Evolutionary conservation across 257 asterid genomes (phyloP).

Genomic region (Verbascum thapsus): DNA sequence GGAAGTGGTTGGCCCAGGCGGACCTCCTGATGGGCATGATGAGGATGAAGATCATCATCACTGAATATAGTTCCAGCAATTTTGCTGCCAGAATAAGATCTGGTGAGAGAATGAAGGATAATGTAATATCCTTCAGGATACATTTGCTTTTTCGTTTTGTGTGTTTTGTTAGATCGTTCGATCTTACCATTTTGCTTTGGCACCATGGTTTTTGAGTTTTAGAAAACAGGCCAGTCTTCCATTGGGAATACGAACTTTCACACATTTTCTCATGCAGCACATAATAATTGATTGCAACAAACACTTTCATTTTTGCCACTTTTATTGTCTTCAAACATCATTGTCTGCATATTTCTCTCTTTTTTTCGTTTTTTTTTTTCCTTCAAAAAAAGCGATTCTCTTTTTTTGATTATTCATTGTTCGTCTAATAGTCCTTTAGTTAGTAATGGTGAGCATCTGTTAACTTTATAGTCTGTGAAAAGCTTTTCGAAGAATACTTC

Average conservation of each 20-base stretch:
- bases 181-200: slow-evolving; percentile 45
- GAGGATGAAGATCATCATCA: slow-evolving; percentile 57
- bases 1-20: slow-evolving; percentile 92
- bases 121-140: slow-evolving; percentile 53
- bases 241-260: slow-evolving; percentile 32
- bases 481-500: slow-evolving; percentile 4
- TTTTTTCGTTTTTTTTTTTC: too few relatives aligned
- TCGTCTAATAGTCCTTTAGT: too few relatives aligned
- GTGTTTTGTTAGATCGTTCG: slow-evolving; percentile 40
- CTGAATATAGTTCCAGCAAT: slow-evolving; percentile 37
- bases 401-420: background rate
- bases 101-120: slow-evolving; percentile 41
- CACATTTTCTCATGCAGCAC: slow-evolving; percentile 36
- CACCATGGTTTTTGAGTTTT: slow-evolving; percentile 39
- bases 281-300: slow-evolving; percentile 50
- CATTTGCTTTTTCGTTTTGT: slow-evolving; percentile 40
- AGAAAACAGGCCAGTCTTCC: slow-evolving; percentile 33
- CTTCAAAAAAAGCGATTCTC: background rate
- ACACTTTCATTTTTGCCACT: slow-evolving; percentile 23
- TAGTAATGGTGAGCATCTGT: background rate
- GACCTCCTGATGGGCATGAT: slow-evolving; percentile 78
- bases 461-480: background rate
- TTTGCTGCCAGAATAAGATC: slow-evolving; percentile 50
- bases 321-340: slow-evolving; percentile 26
- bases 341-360: background rate